Base-by-base conservation (phyloP, 805 yeast species). In the Yamadazyma tumulicola region DNA sequence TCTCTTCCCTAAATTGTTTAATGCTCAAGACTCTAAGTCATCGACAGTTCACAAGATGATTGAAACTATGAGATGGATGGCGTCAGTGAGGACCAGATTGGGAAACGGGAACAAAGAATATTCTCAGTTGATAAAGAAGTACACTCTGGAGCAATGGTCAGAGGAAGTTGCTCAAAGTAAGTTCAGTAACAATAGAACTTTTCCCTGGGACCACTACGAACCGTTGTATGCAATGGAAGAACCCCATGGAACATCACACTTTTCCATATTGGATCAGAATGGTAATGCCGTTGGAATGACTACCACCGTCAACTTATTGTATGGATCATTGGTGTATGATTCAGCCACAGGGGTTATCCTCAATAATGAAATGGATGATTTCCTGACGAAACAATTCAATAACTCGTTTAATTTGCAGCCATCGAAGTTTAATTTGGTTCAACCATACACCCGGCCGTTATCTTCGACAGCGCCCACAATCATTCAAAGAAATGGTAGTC, bases 351-450 rank as follows among this genome's bases (percentile, higher is more conserved):
- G 97, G 2, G 64, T 91, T 6, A 71, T 91, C 7, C 61, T 91
- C 50, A 91, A 91, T 61, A 79, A 86, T 47, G 87, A 91, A 57
- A 89, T 91, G 96, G 97, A 91, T 57, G 97, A 91, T 54, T 91
- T 91, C 51, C 82, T 95, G 6, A 67, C 75, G 20, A 88, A 93
- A 1, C 67, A 74, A 11, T 62, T 70, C 6, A 66, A 74, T 12
- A 91, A 91, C 57, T 81, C 87, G 11, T 91, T 88, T 59, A 83
- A 81, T 17, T 71, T 91, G 31, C 74, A 77, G 7, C 95, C 98
- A 0, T 85, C 96, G 0, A 64, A 77, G 13, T 85, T 73, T 66
- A 91, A 91, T 56, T 85, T 75, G 51, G 75, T 88, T 18, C 70
- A 66, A 29, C 94, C 96, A 0, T 71, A 60, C 39, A 84, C 81